phyloP scores from a whole-genome alignment of 1,139 yeast species.

The Wickerhamiella infanticola region DNA sequence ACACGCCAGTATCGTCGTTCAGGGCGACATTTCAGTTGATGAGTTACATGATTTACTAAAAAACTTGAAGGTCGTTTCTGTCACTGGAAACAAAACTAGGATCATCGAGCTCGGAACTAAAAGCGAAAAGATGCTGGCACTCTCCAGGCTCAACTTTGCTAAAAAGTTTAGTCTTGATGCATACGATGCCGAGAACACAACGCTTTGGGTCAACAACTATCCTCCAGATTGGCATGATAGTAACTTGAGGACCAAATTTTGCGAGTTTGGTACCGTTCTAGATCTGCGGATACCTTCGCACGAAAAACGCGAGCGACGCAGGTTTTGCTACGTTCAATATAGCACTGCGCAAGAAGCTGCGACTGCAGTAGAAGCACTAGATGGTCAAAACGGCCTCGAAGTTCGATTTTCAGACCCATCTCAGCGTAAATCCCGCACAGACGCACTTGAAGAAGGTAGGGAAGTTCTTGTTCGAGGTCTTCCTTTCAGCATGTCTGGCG shows the following conservation, averaged over 20 bases:
- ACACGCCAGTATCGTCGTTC: not conserved
- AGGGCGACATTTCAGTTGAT: not conserved
- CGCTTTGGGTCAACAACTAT: constrained; percentile 57
- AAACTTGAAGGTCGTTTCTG: not conserved
- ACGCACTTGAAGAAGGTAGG: constrained; percentile 36
- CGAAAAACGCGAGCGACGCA: constrained; percentile 39
- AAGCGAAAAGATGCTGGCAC: constrained; percentile 1
- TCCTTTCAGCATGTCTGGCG: constrained; percentile 27
- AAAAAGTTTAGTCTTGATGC: not conserved
- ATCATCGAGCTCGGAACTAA: constrained; percentile 1
- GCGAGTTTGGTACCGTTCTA: constrained; percentile 31
- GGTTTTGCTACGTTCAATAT: constrained; percentile 68
- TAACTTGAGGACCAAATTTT: constrained; percentile 32
- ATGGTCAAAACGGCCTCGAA: constrained; percentile 25
- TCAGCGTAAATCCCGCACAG: constrained; percentile 23
- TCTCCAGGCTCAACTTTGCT: not conserved
- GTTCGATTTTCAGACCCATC: constrained; percentile 48
- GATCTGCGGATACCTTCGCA: constrained; percentile 51
- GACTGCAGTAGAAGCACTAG: constrained; percentile 29
- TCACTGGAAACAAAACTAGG: not conserved
- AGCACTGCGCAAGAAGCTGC: constrained; percentile 32
- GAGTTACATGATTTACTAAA: not conserved
- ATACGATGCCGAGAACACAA: constrained; percentile 14
- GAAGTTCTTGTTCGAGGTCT: constrained; percentile 38
- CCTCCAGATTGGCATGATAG: constrained; percentile 40